Evolutionary conservation across 148 eudicot species (phyloP).

Genomic region (Vaccinium vitisidaea): DNA sequence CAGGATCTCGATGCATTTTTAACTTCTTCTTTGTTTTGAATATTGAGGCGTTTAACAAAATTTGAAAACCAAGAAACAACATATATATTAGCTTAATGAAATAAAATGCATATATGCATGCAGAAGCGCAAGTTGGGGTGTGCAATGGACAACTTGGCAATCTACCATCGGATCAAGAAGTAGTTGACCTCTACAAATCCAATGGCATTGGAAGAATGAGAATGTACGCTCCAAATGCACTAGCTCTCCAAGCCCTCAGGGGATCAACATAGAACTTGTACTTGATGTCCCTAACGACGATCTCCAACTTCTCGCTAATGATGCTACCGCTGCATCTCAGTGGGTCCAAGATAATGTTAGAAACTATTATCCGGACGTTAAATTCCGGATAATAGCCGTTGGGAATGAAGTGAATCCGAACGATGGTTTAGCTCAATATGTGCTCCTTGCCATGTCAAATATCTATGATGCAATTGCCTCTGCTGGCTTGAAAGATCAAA

Average conservation of each 20-base stretch:
- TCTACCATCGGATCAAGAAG: not conserved
- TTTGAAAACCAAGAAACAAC: too few relatives aligned
- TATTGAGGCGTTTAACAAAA: too few relatives aligned
- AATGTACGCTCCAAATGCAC: not conserved
- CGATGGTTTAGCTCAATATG: not conserved
- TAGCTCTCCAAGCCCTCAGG: not conserved
- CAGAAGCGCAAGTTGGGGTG: not conserved
- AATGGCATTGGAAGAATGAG: not conserved
- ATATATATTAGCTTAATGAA: not conserved
- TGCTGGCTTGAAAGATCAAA: too few relatives aligned
- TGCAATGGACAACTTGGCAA: accelerated
- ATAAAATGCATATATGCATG: not conserved
- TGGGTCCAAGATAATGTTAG: not conserved
- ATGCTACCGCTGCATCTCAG: not conserved
- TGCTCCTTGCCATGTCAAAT: too few relatives aligned
- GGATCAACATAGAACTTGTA: not conserved
- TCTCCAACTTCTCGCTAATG: not conserved
- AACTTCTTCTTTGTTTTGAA: too few relatives aligned
- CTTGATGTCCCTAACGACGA: not conserved
- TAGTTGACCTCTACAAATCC: not conserved
- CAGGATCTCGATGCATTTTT: too few relatives aligned
- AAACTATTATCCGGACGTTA: not conserved
- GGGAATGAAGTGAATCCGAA: not conserved
- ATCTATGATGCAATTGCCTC: too few relatives aligned
- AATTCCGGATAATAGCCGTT: not conserved